Base-by-base conservation (phyloP, 1,284 basidiomycete species). In the Stygiomarasmius scandens region DNA sequence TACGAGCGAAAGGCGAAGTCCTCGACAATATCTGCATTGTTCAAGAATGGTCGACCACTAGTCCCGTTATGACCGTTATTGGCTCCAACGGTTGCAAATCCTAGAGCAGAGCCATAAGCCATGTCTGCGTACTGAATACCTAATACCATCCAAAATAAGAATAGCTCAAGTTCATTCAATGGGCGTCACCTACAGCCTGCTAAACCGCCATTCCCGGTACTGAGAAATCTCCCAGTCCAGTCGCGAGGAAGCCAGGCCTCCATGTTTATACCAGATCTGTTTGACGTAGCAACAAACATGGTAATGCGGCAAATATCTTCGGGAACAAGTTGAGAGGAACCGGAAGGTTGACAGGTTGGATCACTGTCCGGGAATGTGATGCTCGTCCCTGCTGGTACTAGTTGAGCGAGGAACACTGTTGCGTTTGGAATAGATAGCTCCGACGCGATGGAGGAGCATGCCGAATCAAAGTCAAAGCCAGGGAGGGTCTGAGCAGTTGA, bases 61-160 rank as follows among this genome's bases (percentile, higher is more conserved):
- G 50, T 53, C 32, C 58, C 58, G 20, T 56, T 53, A 29, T 59
- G 58, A 2, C 58, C 58, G 29, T 59, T 59, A 24, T 59, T 56
- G 9, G 58, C 49, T 2, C 58, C 58, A 23, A 56, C 58, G n/a
- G 58, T 52, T 8, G 58, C 58, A 24, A 58, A 58, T 22, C 58
- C 58, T 1, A 55, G 43, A 3, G 53, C 47, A 16, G 58, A 46
- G 1, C 52, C 36, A 24, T 58, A 58, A 8, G 53, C 53, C 44
- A 58, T 14, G 24, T 58, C 58, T 2, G 23, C 23, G 23, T 55
- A 58, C 20, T 58, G 52, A 14, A 58, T 58, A 14, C 58, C 55
- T 56, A 34, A 19, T 34, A 36, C 19, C 19, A 51, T 38, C 22
- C 46, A n/a, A 12, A 9, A 47, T 34, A 23, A 47, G 5, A 47